Conservation (phyloP, 805 yeast genomes). For the Kregervanrija pseudodelftensis region DNA sequence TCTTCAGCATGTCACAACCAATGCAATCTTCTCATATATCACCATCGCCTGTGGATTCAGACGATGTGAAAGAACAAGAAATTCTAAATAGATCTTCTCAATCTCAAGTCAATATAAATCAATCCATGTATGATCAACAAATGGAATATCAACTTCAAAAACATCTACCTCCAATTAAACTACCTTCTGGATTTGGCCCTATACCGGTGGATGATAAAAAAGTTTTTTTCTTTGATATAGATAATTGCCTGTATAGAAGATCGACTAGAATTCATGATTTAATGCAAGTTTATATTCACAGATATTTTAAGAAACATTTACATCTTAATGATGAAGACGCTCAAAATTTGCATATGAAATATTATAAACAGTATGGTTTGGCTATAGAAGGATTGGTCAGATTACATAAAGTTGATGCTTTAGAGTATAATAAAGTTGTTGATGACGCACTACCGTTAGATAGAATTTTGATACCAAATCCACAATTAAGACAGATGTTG, state of each 20-base stretch:
- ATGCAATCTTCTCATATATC: no score
- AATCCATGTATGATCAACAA: constrained; percentile 5
- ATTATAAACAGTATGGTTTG: constrained; percentile 82
- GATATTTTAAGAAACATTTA: constrained; percentile 65
- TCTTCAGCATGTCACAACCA: no score
- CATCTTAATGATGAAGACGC: constrained; percentile 69
- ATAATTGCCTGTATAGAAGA: constrained; percentile 79
- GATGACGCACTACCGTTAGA: constrained; percentile 91
- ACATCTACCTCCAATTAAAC: constrained; percentile 5
- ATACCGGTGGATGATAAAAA: constrained; percentile 19
- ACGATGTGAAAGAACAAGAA: constrained; percentile 13
- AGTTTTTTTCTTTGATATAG: constrained; percentile 83
- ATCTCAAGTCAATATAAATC: constrained; percentile 9
- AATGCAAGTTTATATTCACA: constrained; percentile 82
- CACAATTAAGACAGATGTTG: constrained; percentile 45
- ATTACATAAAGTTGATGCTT: constrained; percentile 68
- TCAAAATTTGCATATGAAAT: constrained; percentile 55
- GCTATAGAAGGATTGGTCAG: constrained; percentile 86
- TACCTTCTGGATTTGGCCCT: background rate
- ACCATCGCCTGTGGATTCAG: constrained; percentile 2
- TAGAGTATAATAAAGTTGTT: constrained; percentile 80
- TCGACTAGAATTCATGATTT: constrained; percentile 72
- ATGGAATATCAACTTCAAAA: constrained; percentile 10
- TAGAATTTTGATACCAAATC: constrained; percentile 60
- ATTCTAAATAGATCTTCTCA: constrained; percentile 14